These are phyloP conservation scores for Mortierella claussenii DNA, from an alignment of 192 early-diverging fungal genomes.

Conservation along the genomic window DNA sequence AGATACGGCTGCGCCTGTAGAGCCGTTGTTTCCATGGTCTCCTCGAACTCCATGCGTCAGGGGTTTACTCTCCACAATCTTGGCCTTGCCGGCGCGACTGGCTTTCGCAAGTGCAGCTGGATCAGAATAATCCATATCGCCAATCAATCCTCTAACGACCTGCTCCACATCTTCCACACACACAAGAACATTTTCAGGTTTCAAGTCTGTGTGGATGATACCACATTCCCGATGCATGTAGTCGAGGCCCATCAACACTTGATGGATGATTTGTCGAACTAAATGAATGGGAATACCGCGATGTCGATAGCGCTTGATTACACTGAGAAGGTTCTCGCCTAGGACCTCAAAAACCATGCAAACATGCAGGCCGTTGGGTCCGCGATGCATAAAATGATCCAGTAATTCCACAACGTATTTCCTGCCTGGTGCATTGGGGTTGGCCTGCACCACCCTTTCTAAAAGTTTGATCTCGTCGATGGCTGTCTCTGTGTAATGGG, in stretches of 20 bases:
- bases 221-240: constrained; percentile 94
- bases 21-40: background rate
- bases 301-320: constrained; percentile 86
- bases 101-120: constrained; percentile 43
- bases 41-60: constrained; percentile 17
- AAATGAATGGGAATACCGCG: constrained; percentile 86
- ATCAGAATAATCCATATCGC: constrained; percentile 59
- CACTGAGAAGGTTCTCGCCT: constrained; percentile 92
- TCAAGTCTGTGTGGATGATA: constrained; percentile 98
- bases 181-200: constrained; percentile 97
- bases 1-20: background rate
- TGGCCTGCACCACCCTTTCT: constrained; percentile 78
- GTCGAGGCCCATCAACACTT: constrained; percentile 91
- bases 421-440: constrained; percentile 65
- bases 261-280: constrained; percentile 92
- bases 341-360: constrained; percentile 99
- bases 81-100: constrained; percentile 39
- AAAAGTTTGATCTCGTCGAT: constrained; percentile 96
- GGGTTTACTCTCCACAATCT: constrained; percentile 40
- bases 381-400: constrained; percentile 91
- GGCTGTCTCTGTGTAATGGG: constrained; percentile 95
- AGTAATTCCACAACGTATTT: constrained; percentile 86
- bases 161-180: constrained; percentile 90
- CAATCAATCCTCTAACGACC: constrained; percentile 65
- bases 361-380: constrained; percentile 92